A percentile compares a stretch with the other conserved stretches of the same genome.
Evolutionary conservation across 768 basidiomycete species (phyloP).

Genomic region (Russula griseocarnosa): DNA sequence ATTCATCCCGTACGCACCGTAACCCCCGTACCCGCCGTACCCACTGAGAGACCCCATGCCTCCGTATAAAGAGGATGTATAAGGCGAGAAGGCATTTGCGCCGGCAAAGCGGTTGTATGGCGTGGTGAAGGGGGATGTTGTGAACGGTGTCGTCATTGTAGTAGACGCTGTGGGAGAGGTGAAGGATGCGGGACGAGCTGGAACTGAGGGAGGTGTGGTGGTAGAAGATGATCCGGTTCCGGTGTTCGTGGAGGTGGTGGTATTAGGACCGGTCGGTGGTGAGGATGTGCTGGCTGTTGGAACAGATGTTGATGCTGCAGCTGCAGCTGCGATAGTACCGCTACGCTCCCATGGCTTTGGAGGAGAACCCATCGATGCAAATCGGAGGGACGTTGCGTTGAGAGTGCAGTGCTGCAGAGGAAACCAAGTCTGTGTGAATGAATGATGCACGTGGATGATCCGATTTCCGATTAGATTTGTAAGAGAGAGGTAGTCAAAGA

Average conservation of each 20-base stretch:
- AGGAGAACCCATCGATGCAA: conserved; percentile 64
- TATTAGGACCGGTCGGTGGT: conserved; percentile 3
- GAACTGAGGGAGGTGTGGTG: conserved; percentile 42
- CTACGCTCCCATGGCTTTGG: conserved; percentile 87
- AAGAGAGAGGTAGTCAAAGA: no score
- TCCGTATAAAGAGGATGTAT: conserved; percentile 46
- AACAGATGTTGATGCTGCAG: conserved; percentile 34
- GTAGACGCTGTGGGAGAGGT: conserved; percentile 30
- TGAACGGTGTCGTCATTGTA: conserved; percentile 35
- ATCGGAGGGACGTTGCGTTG: conserved; percentile 16
- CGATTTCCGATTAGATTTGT: not conserved
- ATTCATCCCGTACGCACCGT: conserved; percentile 33
- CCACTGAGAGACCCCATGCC: conserved; percentile 41
- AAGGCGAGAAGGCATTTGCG: conserved; percentile 32
- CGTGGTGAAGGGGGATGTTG: conserved; percentile 34
- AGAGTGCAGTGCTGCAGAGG: not conserved
- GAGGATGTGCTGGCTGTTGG: conserved; percentile 61
- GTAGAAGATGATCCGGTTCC: conserved; percentile 5
- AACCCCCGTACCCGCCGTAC: conserved; percentile 42
- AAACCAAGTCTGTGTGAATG: no score
- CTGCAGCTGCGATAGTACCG: conserved; percentile 32
- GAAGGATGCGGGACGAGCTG: conserved; percentile 59
- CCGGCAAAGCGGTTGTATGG: conserved; percentile 47
- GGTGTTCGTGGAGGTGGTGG: conserved; percentile 2
- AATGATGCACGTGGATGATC: not conserved